Conservation (phyloP, 495 filamentous ascomycete genomes). For the Aspergillus panamensis region DNA sequence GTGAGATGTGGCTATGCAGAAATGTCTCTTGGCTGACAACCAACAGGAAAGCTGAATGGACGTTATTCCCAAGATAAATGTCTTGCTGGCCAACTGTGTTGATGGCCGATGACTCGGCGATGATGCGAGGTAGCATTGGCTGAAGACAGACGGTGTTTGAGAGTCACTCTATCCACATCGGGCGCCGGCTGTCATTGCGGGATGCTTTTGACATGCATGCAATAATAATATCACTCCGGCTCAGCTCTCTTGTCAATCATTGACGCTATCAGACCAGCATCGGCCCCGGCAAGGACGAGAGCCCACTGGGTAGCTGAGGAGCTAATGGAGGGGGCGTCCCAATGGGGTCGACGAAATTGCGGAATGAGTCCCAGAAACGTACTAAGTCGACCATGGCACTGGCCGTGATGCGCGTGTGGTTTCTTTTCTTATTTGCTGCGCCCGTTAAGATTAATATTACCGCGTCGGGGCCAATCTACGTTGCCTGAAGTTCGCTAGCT, state of each 20-base stretch:
- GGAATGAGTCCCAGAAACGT: not conserved
- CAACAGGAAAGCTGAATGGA: conserved; percentile 17
- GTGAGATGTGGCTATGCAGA: conserved; percentile 31
- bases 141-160: not conserved
- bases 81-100: not conserved
- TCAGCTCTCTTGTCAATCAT: not conserved
- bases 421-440: not conserved
- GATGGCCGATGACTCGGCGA: not conserved
- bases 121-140: not conserved
- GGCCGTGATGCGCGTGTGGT: not conserved
- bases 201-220: not conserved
- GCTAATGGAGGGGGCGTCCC: not conserved
- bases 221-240: not conserved
- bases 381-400: not conserved
- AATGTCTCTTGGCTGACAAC: conserved; percentile 16
- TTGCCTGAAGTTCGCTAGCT: conserved; percentile 2
- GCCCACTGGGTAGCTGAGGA: conserved; percentile 7
- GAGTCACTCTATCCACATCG: not conserved
- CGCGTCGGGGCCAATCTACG: not conserved
- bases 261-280: not conserved
- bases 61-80: conserved; percentile 2
- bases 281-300: not conserved
- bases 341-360: not conserved
- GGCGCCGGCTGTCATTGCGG: not conserved
- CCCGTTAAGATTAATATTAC: not conserved